Conservation (phyloP, 345 rosid genomes). For the Angophora floribunda region DNA sequence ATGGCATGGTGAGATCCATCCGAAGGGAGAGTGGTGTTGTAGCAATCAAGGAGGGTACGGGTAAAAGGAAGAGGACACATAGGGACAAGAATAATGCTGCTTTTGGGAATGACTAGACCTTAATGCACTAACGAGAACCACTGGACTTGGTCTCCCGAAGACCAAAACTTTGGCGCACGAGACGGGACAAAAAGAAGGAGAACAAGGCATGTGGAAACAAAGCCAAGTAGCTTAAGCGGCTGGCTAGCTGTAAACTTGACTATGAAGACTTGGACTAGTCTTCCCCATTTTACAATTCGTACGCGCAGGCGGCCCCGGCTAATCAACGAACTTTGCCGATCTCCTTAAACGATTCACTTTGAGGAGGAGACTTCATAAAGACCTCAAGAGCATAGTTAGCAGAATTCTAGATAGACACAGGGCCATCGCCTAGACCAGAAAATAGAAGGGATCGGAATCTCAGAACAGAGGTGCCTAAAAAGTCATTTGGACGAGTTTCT, state of each 20-base stretch:
- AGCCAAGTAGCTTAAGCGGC: not conserved
- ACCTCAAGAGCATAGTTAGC: not conserved
- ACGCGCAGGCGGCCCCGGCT: not conserved
- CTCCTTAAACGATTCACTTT: not conserved
- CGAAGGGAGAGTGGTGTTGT: not conserved
- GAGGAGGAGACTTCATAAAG: too few species aligned
- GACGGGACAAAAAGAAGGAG: not conserved
- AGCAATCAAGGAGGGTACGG: too few species aligned
- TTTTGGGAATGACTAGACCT: not conserved
- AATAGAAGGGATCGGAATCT: not conserved
- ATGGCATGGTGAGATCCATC: not conserved
- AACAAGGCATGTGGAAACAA: not conserved
- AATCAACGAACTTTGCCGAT: not conserved
- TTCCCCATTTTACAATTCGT: not conserved
- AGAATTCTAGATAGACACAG: too few species aligned
- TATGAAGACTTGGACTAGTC: not conserved
- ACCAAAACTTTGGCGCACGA: not conserved
- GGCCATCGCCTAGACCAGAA: not conserved
- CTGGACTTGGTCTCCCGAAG: not conserved
- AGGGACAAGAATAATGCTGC: too few species aligned
- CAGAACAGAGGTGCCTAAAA: not conserved
- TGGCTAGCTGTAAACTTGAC: not conserved
- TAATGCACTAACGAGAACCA: not conserved
- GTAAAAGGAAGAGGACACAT: not conserved
- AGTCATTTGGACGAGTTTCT: not conserved